These are phyloP conservation scores for Acanthamoeba triangularis DNA, from an alignment of 208 protist genomes.

Conservation along the genomic window DNA sequence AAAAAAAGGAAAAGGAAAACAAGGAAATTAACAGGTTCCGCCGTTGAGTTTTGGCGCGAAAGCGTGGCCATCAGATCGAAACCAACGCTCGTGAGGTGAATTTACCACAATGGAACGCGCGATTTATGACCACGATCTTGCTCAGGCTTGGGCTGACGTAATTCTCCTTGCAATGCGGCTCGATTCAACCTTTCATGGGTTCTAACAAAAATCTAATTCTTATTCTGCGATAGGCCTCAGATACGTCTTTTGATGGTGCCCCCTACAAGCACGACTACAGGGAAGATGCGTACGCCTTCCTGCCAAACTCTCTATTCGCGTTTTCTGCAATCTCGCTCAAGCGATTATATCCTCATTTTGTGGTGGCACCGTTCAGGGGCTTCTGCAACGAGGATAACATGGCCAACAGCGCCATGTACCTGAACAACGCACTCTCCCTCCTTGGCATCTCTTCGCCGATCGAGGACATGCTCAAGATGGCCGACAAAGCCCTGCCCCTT, in stretches of 20 bases:
- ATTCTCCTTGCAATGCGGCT: background rate
- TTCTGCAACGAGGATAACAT: slow-evolving; percentile 53
- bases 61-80: background rate
- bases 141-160: slow-evolving; percentile 9
- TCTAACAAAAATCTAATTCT: too few relatives aligned
- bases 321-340: background rate
- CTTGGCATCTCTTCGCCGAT: slow-evolving; percentile 9
- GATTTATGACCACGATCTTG: slow-evolving; percentile 11
- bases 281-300: background rate
- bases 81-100: background rate
- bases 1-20: too few relatives aligned
- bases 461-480: slow-evolving; percentile 11
- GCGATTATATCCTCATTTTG: background rate
- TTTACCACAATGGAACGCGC: background rate
- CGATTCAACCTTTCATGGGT: background rate
- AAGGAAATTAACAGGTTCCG: too few relatives aligned
- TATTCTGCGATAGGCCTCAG: background rate
- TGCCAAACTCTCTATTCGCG: background rate
- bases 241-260: background rate
- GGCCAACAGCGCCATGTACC: slow-evolving; percentile 57
- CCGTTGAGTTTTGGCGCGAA: background rate
- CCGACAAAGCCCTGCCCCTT: background rate
- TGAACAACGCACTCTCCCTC: slow-evolving; percentile 45
- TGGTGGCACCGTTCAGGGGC: background rate
- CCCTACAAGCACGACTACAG: background rate